Evolutionary conservation across 176 grass and related monocot species (phyloP).

Genomic region (Rhynchospora breviuscula): DNA sequence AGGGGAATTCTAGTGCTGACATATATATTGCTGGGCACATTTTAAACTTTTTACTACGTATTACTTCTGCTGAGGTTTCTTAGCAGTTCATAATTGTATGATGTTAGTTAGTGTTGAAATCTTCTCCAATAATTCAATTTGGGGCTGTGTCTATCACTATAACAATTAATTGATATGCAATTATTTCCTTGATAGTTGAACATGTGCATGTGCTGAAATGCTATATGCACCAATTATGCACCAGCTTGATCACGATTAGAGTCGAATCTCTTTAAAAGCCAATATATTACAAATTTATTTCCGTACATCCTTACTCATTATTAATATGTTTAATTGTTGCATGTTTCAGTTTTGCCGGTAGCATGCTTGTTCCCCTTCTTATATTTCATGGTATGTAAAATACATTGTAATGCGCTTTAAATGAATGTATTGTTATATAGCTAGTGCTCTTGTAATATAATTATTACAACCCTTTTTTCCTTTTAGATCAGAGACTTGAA

Average conservation of each 20-base stretch:
- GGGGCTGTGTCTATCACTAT: too few relatives aligned
- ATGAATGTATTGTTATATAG: neutral
- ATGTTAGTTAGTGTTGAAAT: too few relatives aligned
- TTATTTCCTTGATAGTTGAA: too few relatives aligned
- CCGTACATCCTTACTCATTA: neutral
- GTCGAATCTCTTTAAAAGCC: neutral
- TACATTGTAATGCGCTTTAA: neutral
- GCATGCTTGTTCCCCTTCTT: constrained; percentile 66
- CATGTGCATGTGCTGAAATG: neutral
- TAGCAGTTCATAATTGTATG: too few relatives aligned
- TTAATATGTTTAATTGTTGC: constrained; percentile 10
- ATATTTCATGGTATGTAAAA: constrained; percentile 68
- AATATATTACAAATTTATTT: neutral
- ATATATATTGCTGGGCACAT: too few relatives aligned
- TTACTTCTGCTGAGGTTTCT: too few relatives aligned
- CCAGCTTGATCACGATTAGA: neutral
- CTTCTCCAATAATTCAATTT: too few relatives aligned
- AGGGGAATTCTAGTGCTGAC: too few relatives aligned
- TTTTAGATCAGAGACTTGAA: constrained; percentile 76
- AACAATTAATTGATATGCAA: too few relatives aligned
- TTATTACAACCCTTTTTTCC: neutral
- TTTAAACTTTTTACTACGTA: too few relatives aligned
- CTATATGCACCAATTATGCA: too few relatives aligned
- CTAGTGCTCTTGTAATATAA: neutral
- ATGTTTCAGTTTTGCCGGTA: constrained; percentile 67